Percentiles rank a stretch among this genome's conserved stretches.
Conservation (phyloP, 495 filamentous ascomycete species). For the Immersiella caudata region DNA sequence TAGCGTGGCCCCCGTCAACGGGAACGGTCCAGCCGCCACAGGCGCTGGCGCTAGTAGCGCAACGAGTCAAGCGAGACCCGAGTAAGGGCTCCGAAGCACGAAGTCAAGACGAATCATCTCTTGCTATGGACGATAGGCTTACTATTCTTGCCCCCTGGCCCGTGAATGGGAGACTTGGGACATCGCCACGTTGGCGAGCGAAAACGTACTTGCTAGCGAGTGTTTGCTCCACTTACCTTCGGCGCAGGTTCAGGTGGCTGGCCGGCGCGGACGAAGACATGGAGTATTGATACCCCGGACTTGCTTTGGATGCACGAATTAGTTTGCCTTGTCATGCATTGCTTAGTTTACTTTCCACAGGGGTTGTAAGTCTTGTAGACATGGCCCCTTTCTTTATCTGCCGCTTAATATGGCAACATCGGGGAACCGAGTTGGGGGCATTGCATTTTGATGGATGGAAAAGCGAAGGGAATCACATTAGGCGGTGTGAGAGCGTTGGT, state of each 20-base stretch:
- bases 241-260: not conserved
- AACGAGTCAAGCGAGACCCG: not conserved
- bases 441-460: not conserved
- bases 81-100: not conserved
- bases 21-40: not conserved
- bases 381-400: not conserved
- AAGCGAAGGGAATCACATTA: not conserved
- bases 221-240: not conserved
- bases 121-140: too few species aligned
- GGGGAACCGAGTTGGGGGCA: not conserved
- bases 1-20: not conserved
- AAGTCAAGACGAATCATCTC: too few species aligned
- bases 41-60: not conserved
- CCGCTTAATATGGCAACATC: not conserved
- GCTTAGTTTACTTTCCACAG: not conserved
- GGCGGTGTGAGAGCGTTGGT: not conserved
- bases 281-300: not conserved
- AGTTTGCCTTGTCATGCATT: not conserved
- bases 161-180: too few species aligned
- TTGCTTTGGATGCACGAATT: not conserved
- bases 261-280: not conserved
- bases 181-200: too few species aligned
- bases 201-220: not conserved
- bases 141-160: too few species aligned
- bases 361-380: not conserved